Base-by-base conservation (phyloP, 495 filamentous ascomycete species). In the Penicillium alfredii region DNA sequence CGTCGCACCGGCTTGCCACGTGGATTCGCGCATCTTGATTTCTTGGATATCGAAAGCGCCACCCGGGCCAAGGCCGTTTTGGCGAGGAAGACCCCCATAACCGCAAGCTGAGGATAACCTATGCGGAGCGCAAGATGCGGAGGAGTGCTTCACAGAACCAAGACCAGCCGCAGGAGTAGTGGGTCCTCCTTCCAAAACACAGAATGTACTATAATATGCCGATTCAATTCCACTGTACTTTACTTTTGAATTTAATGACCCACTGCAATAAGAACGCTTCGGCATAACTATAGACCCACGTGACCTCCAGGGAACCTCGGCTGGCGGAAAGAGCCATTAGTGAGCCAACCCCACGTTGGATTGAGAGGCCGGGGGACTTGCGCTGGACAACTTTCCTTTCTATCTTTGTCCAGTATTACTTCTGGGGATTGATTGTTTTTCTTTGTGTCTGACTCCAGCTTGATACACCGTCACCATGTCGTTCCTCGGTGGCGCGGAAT, bases 401-500 rank as follows among this genome's bases (percentile, higher is more conserved):
- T 34, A 20, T 31, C 27, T 35, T 29, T 23, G 21, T 25, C n/a
- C n/a, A n/a, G n/a, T n/a, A n/a, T n/a, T n/a, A n/a, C n/a, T n/a
- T n/a, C n/a, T n/a, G n/a, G n/a, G n/a, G n/a, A n/a, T n/a, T n/a
- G n/a, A n/a, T n/a, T n/a, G n/a, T n/a, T n/a, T n/a, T n/a, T n/a
- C 27, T 39, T 46, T 39, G 2, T 12, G 4, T 26, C 25, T 32
- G 4, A 9, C 18, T 33, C 16, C 15, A 6, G 28, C 8, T 28
- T 18, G 14, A 1, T 22, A 15, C 14, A 8, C 17, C n/a, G 10
- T 26, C 9, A 7, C 35, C 45, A 95, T 95, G 92, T 93, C 88
- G 14, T 95, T 98, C 58, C 74, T 95, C 45, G 86, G 85, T 63
- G 90, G 90, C 48, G 85, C 88, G 47, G 92, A 97, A 65, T 98